Evolutionary conservation across 495 filamentous ascomycete species (phyloP).

Genomic region (Corynascus novoguineensis): DNA sequence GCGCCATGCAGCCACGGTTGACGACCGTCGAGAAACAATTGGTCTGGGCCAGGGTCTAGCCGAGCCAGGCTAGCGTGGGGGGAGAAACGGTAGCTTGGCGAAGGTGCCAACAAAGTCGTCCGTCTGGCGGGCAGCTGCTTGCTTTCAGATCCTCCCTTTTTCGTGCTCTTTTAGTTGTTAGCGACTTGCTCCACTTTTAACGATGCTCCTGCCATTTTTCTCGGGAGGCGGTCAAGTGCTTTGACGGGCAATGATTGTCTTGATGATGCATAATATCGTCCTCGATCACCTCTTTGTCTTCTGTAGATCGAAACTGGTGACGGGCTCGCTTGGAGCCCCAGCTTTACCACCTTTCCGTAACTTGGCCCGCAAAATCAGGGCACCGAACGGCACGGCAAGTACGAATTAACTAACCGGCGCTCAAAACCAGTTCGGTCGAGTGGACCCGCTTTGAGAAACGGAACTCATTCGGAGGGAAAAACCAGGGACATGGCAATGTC

Average conservation of each 20-base stretch:
- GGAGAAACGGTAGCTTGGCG: constrained; percentile 4
- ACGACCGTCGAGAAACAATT: constrained; percentile 1
- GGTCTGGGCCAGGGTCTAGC: background rate
- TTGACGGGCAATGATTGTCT: constrained; percentile 12
- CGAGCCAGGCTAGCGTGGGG: background rate
- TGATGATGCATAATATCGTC: constrained; percentile 16
- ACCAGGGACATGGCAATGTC: too few relatives aligned
- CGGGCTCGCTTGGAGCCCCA: background rate
- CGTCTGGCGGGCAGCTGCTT: constrained; percentile 5
- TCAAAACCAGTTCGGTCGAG: background rate
- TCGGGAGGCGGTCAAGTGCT: background rate
- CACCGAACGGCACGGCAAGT: background rate
- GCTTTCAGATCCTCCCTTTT: constrained; percentile 2
- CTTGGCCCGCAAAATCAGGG: constrained; percentile 1
- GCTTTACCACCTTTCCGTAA: constrained; percentile 2
- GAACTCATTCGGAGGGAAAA: background rate
- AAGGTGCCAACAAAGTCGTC: background rate
- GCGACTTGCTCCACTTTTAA: background rate
- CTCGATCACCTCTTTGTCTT: constrained; percentile 5
- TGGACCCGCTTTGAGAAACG: background rate
- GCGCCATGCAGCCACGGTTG: background rate
- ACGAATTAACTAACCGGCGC: background rate
- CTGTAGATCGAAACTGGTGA: background rate
- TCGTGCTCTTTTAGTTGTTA: background rate
- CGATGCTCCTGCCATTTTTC: background rate